These are phyloP conservation scores for Chamaecrista fasciculata DNA, from an alignment of 306 rosid genomes.

Conservation along the genomic window DNA sequence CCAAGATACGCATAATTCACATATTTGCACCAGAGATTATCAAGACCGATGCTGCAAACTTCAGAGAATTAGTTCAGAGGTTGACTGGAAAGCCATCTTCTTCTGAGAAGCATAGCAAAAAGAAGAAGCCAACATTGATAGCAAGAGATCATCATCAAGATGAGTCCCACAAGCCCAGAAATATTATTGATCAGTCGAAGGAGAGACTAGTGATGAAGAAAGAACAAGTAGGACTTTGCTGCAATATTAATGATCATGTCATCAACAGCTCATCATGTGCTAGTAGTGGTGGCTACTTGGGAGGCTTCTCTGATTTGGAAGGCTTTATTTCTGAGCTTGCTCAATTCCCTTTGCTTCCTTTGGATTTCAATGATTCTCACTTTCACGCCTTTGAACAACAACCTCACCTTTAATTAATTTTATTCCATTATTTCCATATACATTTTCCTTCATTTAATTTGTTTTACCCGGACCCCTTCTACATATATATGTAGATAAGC, in stretches of 20 bases:
- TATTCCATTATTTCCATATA: no score
- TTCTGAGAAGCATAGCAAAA: slow-evolving; percentile 31
- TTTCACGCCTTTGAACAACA: slow-evolving; percentile 57
- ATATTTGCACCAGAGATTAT: slow-evolving; percentile 86
- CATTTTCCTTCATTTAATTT: not conserved
- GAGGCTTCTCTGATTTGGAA: slow-evolving; percentile 70
- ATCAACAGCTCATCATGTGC: slow-evolving; percentile 35
- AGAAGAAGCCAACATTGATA: not conserved
- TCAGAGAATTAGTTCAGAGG: slow-evolving; percentile 77
- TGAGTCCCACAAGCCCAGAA: slow-evolving; percentile 26
- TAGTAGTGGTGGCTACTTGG: slow-evolving; percentile 61
- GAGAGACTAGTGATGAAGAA: slow-evolving; percentile 22
- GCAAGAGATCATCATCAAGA: slow-evolving; percentile 13
- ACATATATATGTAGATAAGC: not conserved
- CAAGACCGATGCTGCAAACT: slow-evolving; percentile 78
- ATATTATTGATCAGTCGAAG: slow-evolving; percentile 7
- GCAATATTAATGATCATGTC: slow-evolving; percentile 21
- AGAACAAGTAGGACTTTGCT: slow-evolving; percentile 44
- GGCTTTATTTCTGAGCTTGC: slow-evolving; percentile 66
- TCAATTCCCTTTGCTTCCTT: slow-evolving; percentile 55
- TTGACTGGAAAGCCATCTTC: slow-evolving; percentile 74
- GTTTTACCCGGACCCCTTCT: no score
- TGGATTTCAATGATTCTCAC: slow-evolving; percentile 51
- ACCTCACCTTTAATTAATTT: slow-evolving; percentile 42
- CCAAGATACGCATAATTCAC: slow-evolving; percentile 86